Conservation (phyloP, 1,284 basidiomycete species). For the Exobasidium rhododendri region DNA sequence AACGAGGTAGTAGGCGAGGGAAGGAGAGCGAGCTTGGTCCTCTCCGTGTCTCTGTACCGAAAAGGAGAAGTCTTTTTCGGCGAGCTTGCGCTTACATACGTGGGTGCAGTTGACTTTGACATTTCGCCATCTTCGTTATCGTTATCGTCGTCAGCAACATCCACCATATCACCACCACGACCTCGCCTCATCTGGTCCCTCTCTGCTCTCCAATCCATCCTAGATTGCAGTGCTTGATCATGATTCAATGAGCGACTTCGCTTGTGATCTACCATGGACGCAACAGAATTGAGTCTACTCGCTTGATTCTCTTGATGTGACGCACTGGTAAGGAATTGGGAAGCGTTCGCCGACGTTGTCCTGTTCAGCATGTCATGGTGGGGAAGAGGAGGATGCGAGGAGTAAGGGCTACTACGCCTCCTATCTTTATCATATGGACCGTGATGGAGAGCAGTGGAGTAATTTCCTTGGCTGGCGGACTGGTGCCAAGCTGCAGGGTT, state of each 20-base stretch:
- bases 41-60: no score
- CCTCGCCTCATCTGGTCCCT: no score
- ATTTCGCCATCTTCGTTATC: background rate
- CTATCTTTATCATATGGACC: background rate
- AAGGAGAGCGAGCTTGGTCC: no score
- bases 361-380: background rate
- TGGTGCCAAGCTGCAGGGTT: background rate
- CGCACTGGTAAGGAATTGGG: background rate
- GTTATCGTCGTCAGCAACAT: background rate
- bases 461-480: background rate
- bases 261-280: background rate
- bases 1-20: no score
- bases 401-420: background rate
- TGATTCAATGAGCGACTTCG: background rate
- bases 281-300: background rate
- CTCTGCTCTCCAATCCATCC: background rate
- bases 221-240: background rate
- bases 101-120: no score
- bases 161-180: no score
- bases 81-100: no score
- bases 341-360: background rate
- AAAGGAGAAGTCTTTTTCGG: no score
- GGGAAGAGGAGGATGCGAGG: background rate
- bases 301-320: background rate
- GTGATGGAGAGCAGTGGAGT: background rate